Evolutionary conservation across 1,284 basidiomycete genomes (phyloP).

Genomic region (Rhodotorula sp.): DNA sequence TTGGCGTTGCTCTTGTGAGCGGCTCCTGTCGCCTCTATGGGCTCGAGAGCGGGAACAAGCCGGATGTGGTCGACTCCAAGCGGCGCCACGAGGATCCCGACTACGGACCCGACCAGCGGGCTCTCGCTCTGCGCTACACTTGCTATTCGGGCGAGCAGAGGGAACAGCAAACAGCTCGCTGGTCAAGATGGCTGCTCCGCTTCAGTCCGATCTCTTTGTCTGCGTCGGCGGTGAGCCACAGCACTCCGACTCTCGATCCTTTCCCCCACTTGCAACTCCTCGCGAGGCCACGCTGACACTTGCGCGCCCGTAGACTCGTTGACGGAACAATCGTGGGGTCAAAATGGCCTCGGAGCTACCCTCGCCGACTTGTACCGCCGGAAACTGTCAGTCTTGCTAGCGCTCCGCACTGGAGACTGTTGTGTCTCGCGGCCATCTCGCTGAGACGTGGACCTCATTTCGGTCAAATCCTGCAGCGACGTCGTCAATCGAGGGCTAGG

Average conservation of each 20-base stretch:
- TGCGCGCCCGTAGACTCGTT: constrained; percentile 15
- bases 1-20: too few species aligned
- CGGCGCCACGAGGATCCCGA: too few species aligned
- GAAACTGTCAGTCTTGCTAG: constrained; percentile 1
- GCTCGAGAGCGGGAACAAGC: too few species aligned
- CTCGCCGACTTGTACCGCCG: constrained; percentile 24
- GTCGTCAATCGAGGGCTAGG: constrained; percentile 18
- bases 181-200: background rate
- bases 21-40: too few species aligned
- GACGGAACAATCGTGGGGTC: constrained; percentile 19
- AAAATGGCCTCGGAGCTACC: constrained; percentile 16
- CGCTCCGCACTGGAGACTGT: too few species aligned
- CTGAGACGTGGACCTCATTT: too few species aligned
- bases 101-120: too few species aligned
- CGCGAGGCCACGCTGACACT: background rate
- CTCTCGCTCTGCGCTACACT: too few species aligned
- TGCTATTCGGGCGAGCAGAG: too few species aligned
- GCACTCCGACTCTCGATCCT: background rate
- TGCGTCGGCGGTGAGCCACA: constrained; percentile 22
- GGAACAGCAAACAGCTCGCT: too few species aligned
- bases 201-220: constrained; percentile 6
- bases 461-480: constrained; percentile 8
- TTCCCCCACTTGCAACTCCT: background rate
- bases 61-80: too few species aligned
- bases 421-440: too few species aligned